Base-by-base conservation (phyloP, 768 basidiomycete genomes). In the Tricholoma furcatifolium region DNA sequence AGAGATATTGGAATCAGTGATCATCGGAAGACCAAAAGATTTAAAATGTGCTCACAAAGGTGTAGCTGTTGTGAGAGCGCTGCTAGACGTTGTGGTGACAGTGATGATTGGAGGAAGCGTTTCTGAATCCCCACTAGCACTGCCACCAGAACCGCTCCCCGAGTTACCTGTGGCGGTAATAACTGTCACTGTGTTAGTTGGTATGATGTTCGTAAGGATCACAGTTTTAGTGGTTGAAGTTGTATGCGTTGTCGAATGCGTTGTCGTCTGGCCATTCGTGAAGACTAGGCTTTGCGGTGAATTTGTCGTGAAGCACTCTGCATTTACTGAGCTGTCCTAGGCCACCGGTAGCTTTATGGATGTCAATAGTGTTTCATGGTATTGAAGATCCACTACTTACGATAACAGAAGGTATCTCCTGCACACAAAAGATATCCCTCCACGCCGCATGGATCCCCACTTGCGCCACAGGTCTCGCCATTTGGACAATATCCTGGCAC, bases 321-420 rank as follows among this genome's bases (percentile, higher is more conserved):
- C 10, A 34, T n/a, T 43, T 21, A 20, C 49, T 2, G 14, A 5
- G 15, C 23, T 18, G 21, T 35, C 39, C 18, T 10, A 10, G 10
- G 17, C 35, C 49, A 15, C n/a, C 21, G 11, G 3, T n/a, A 27
- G 49, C 49, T 50, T 27, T 27, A 27, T 7, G 27, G 27, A 7
- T 7, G 38, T 43, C 10, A 11, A n/a, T n/a, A 31, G 17, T 7
- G 15, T 9, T 11, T 12, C 7, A 4, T 18, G 18, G n/a, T 23
- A 43, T 23, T 11, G 14, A 17, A 9, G 4, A 32, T 9, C n/a
- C 15, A 24, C 31, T 14, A 50, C 49, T 24, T 42, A 50, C 49
- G 49, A 24, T 40, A 50, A 43, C 49, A 50, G 41, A 43, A 35
- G 23, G 31, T 12, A 24, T 17, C 20, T 18, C n/a, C 49, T 43